Evolutionary conservation across 306 rosid genomes (phyloP).

Genomic region (Cucurbita moschata): DNA sequence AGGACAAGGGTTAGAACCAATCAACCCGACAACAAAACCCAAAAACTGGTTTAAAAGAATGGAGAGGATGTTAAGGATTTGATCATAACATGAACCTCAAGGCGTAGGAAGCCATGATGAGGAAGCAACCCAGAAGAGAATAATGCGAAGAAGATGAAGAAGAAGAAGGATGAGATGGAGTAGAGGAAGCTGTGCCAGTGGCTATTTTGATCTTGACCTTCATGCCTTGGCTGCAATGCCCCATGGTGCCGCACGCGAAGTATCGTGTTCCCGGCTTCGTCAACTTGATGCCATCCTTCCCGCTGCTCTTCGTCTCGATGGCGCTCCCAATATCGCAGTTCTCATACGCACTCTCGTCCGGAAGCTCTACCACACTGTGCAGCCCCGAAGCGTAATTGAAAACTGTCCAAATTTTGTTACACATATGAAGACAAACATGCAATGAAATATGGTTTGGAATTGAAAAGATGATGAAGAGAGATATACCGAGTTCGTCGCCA

Average conservation of each 20-base stretch:
- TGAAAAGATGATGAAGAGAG: neutral
- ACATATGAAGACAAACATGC: too few species aligned
- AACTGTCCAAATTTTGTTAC: slow-evolving; percentile 19
- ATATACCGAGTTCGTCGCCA: slow-evolving; percentile 77
- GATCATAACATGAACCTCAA: neutral
- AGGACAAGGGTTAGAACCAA: too few species aligned
- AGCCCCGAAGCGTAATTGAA: slow-evolving; percentile 66
- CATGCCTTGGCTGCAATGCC: slow-evolving; percentile 82
- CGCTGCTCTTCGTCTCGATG: slow-evolving; percentile 38
- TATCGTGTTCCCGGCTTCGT: slow-evolving; percentile 42
- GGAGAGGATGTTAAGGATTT: too few species aligned
- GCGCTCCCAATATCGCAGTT: slow-evolving; percentile 44
- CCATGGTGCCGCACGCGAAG: slow-evolving; percentile 67
- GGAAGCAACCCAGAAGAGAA: neutral
- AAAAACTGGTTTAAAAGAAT: too few species aligned
- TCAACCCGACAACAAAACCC: neutral
- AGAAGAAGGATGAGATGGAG: slow-evolving; percentile 16
- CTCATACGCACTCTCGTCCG: slow-evolving; percentile 48
- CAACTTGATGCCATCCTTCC: slow-evolving; percentile 39
- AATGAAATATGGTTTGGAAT: neutral
- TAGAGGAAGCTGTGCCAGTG: slow-evolving; percentile 30
- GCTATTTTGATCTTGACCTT: slow-evolving; percentile 42
- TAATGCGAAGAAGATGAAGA: slow-evolving; percentile 7
- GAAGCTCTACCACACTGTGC: slow-evolving; percentile 53
- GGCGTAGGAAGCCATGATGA: neutral